Percentiles rank a stretch among this genome's conserved stretches.
Evolutionary conservation across 345 rosid genomes (phyloP).

Genomic region (Ailanthus altissimus): DNA sequence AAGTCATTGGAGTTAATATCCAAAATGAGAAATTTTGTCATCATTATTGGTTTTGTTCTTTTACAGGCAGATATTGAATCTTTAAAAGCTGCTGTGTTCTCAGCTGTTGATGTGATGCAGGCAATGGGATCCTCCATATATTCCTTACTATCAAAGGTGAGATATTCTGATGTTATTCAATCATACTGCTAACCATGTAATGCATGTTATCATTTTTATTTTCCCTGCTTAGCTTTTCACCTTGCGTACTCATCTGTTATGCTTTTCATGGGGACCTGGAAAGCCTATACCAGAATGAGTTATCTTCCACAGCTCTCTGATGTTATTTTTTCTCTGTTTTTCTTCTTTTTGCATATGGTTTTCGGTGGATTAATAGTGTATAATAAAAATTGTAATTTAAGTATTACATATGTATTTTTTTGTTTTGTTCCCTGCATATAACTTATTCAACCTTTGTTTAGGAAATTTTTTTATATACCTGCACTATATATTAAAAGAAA

Average conservation of each 20-base stretch:
- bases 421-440: not conserved
- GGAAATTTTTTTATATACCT: not conserved
- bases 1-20: slow-evolving; percentile 1
- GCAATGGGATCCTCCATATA: slow-evolving; percentile 79
- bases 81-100: slow-evolving; percentile 74
- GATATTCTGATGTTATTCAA: slow-evolving; percentile 22
- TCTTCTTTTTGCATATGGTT: not conserved
- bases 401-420: not conserved
- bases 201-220: not conserved
- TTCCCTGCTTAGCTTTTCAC: not conserved
- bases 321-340: not conserved
- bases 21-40: slow-evolving; percentile 21
- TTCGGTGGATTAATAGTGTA: not conserved
- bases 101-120: slow-evolving; percentile 92
- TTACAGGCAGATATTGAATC: slow-evolving; percentile 79
- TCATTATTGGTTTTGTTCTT: slow-evolving; percentile 21
- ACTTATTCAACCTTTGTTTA: not conserved
- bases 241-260: not conserved
- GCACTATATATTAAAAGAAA: not conserved
- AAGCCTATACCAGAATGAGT: not conserved
- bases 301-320: not conserved
- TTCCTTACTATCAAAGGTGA: slow-evolving; percentile 70
- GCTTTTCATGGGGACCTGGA: not conserved
- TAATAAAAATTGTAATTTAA: not conserved
- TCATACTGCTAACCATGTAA: not conserved